Base-by-base conservation (phyloP, 2,329 filamentous ascomycete genomes). In the Magnaporthiopsis rhizophila region DNA sequence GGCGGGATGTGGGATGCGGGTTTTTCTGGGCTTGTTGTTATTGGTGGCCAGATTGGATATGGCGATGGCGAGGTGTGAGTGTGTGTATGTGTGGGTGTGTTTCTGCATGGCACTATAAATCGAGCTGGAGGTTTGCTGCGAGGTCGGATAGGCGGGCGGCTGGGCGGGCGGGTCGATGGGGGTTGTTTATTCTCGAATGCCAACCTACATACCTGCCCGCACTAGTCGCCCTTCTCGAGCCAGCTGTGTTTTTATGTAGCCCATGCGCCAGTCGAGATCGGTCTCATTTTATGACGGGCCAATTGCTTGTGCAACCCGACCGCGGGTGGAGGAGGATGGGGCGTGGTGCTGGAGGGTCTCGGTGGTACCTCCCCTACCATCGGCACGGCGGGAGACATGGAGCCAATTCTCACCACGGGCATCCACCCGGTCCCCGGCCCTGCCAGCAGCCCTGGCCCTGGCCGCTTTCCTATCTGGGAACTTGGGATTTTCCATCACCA, bases 1-100 rank as follows among this genome's bases (percentile, higher is more conserved):
- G n/a, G 45, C 21, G 45, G 45, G 45, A 21, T 3, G 45, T 7
- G n/a, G 45, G 38, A 53, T 53, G 45, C 45, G 57, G 24, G 57
- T 26, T 24, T 61, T 45, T 62, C 45, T 61, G 26, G 38, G 28
- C 59, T 62, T 53, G n/a, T 61, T 36, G 7, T 53, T 30, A 30
- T 30, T 30, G 30, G 45, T 53, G 9, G 18, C 45, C 45, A n/a
- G 45, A 53, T 7, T 18, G 38, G 38, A 18, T 15, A 45, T 45
- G 15, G 38, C 13, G 18, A 45, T 15, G 36, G 36, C 21, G 13
- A 50, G 45, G 21, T n/a, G 45, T 50, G 45, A 2, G 21, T 50
- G 45, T 11, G 7, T 24, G 45, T 3, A 13, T 9, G 21, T 50
- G 45, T n/a, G 45, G n/a, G 45, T 53, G 45, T 53, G 45, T n/a